These are phyloP conservation scores for Takashimella koratensis DNA, from an alignment of 1,284 basidiomycete genomes.

Conservation along the genomic window DNA sequence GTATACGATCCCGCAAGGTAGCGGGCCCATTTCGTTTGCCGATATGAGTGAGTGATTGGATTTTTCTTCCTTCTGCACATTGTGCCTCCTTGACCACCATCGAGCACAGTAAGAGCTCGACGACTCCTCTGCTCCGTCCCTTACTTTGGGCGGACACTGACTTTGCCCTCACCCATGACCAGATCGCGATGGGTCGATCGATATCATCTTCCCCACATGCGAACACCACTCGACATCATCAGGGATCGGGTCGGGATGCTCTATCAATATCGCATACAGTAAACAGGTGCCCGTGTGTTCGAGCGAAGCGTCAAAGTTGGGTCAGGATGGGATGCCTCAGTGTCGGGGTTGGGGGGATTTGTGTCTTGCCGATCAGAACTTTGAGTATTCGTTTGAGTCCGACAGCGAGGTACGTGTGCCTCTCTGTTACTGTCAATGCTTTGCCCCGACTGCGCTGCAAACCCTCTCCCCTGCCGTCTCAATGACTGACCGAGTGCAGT, in stretches of 20 bases:
- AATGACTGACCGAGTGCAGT: no score
- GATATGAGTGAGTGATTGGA: constrained; percentile 68
- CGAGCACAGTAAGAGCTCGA: no score
- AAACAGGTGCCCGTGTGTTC: constrained; percentile 79
- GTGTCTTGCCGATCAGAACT: constrained; percentile 75
- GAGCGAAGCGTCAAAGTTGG: constrained; percentile 19
- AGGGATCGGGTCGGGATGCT: constrained; percentile 70
- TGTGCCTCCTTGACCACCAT: no score
- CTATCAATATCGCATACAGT: constrained; percentile 91
- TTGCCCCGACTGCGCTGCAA: no score
- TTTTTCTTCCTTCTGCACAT: no score
- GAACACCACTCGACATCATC: constrained; percentile 61
- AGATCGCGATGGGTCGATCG: constrained; percentile 95
- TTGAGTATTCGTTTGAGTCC: constrained; percentile 66
- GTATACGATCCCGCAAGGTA: constrained; percentile 69
- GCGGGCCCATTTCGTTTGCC: constrained; percentile 79
- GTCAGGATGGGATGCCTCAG: constrained; percentile 27
- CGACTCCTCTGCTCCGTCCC: no score
- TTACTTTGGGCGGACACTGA: background rate
- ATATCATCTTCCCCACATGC: constrained; percentile 89
- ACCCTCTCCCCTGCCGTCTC: no score
- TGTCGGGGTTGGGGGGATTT: constrained; percentile 77
- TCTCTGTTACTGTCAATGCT: background rate
- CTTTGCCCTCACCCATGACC: background rate
- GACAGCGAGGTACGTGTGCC: constrained; percentile 58